Evolutionary conservation across 495 filamentous ascomycete species (phyloP).

Genomic region (Gamarada debralockiae): DNA sequence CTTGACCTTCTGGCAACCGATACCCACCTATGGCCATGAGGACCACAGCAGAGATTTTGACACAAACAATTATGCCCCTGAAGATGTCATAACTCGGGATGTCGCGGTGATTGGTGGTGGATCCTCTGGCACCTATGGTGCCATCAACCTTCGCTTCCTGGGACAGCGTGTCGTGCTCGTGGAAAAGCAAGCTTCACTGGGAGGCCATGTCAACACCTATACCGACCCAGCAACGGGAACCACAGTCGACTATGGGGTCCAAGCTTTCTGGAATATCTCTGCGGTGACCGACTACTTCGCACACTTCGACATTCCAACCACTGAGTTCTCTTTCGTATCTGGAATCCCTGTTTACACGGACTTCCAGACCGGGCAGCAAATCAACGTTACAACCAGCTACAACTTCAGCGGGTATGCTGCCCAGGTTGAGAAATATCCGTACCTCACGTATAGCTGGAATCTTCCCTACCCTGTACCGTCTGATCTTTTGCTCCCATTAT

Average conservation of each 20-base stretch:
- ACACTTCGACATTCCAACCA: conserved; percentile 29
- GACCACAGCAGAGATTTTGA: too few species aligned
- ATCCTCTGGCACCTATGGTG: conserved; percentile 41
- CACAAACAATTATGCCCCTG: too few species aligned
- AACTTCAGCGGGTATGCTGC: conserved; percentile 27
- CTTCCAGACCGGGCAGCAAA: background rate
- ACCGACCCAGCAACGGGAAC: conserved; percentile 13
- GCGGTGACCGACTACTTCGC: conserved; percentile 37
- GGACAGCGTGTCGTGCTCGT: conserved; percentile 39
- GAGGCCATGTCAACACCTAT: conserved; percentile 46
- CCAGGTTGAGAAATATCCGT: conserved; percentile 27
- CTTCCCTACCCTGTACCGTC: conserved; percentile 28
- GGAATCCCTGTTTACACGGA: background rate
- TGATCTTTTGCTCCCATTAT: conserved; percentile 31
- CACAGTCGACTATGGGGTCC: conserved; percentile 9
- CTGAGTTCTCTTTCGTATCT: background rate
- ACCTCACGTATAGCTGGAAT: conserved; percentile 28
- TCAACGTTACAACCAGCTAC: background rate
- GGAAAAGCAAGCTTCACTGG: conserved; percentile 38
- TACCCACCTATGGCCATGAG: too few species aligned
- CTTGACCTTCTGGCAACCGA: too few species aligned
- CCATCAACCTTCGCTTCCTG: conserved; percentile 35
- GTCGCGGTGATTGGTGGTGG: conserved; percentile 50
- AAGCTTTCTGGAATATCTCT: background rate
- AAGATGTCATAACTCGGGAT: conserved; percentile 27